Evolutionary conservation across 306 rosid genomes (phyloP).

Genomic region (Ormosia semicastrata): DNA sequence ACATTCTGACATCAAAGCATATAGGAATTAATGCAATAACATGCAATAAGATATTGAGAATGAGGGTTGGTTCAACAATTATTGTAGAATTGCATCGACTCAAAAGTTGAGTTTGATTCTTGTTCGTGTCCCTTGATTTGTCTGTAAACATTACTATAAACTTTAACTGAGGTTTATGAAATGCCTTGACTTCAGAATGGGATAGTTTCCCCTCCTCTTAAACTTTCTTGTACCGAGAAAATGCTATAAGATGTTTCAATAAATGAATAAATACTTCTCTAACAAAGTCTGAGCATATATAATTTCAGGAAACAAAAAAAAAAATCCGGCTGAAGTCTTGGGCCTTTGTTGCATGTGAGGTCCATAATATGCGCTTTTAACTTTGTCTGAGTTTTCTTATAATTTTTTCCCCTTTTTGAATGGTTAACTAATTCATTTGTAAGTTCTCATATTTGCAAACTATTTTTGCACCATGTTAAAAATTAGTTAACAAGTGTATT

Average conservation of each 20-base stretch:
- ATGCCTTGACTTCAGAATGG: too few species aligned
- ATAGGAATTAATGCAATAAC: neutral
- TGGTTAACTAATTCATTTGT: neutral
- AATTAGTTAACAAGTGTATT: too few species aligned
- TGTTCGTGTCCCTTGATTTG: too few species aligned
- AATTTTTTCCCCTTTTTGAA: neutral
- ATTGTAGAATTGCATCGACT: neutral
- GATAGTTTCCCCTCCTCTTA: too few species aligned
- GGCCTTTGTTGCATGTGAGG: conserved; percentile 36
- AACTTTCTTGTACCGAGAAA: neutral
- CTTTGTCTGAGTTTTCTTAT: neutral
- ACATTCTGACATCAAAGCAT: neutral
- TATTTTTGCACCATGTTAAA: too few species aligned
- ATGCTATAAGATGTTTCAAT: neutral
- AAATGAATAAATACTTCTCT: neutral
- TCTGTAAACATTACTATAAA: neutral
- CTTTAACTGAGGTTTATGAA: too few species aligned
- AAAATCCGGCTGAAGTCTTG: conserved; percentile 42
- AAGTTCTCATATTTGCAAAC: neutral
- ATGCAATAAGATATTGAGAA: neutral
- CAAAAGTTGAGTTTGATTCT: neutral
- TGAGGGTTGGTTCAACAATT: neutral
- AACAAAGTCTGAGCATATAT: neutral
- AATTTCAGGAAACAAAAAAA: neutral
- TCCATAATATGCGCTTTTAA: conserved; percentile 27